Base-by-base conservation (phyloP, 2,329 filamentous ascomycete genomes). In the Nannizzia gypsea region DNA sequence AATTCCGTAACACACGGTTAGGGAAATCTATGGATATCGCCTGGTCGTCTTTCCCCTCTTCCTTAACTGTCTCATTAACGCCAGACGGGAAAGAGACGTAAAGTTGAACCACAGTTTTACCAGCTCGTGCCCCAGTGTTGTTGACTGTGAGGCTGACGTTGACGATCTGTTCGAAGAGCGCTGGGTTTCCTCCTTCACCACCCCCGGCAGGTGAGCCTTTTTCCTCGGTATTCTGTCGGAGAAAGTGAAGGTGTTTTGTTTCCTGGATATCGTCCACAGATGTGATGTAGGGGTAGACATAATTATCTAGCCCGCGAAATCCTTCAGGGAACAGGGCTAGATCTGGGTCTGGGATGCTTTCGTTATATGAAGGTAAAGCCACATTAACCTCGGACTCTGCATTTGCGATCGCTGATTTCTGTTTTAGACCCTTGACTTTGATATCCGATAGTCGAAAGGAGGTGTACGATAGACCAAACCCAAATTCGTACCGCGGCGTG, bases 401-500 rank as follows among this genome's bases (percentile, higher is more conserved):
- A 1, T 75, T 72, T 9, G 81, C 72, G 4, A 78, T 68, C 0
- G 71, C 67, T 1, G 78, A 73, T 69, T 84, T 86, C 5, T 71
- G 65, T 56, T 77, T 78, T 20, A 79, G 63, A 20, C 72, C 64
- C 17, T 72, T 70, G 56, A 87, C 72, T 6, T 76, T 72, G 11
- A 83, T 66, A 34, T 81, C 78, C 9, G 77, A 78, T 60, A 89
- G 80, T 11, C 81, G 74, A 70, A 92, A 95, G 0, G 74, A 80
- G 0, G 89, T 90, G 75, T 93, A 95, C 58, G 85, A 89, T 1
- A 96, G 80, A 0, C 91, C 92, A 62, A 85, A 91, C 0, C 92
- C 91, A 66, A 96, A 96, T 54, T 89, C 87, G 69, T 86, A 96
- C 0, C 88, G 86, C 0, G 91, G 91, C 3, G 78, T 78, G 62